phyloP scores from a whole-genome alignment of 2,329 filamentous ascomycete species.

The Botrytis tulipae region DNA sequence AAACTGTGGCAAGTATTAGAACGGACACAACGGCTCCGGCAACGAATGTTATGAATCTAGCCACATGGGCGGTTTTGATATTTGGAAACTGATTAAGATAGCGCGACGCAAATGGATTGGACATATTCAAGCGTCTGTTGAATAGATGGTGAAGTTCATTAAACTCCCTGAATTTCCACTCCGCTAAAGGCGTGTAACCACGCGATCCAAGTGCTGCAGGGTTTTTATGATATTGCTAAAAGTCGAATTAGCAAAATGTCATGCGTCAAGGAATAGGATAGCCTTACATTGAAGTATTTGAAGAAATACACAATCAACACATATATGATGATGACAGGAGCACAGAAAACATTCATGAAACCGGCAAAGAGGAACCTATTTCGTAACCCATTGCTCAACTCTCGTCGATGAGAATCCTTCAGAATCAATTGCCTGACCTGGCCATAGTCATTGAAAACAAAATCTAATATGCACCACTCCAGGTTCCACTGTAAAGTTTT shows the following conservation, averaged over 20 bases:
- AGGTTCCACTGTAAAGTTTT: slow-evolving; percentile 90
- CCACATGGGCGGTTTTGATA: slow-evolving; percentile 82
- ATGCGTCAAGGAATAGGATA: neutral
- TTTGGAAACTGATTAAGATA: slow-evolving; percentile 98
- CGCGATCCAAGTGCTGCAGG: slow-evolving; percentile 82
- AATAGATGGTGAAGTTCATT: slow-evolving; percentile 95
- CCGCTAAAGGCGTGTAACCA: slow-evolving; percentile 86
- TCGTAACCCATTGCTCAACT: slow-evolving; percentile 75
- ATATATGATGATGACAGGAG: slow-evolving; percentile 84
- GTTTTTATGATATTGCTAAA: slow-evolving; percentile 92
- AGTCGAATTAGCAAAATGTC: slow-evolving; percentile 23
- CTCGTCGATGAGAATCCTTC: slow-evolving; percentile 74
- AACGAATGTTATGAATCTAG: slow-evolving; percentile 82
- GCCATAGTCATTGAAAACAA: slow-evolving; percentile 86
- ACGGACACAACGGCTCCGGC: slow-evolving; percentile 84
- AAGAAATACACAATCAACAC: slow-evolving; percentile 89
- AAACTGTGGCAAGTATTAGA: slow-evolving; percentile 76
- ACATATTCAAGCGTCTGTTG: slow-evolving; percentile 86
- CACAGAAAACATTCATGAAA: slow-evolving; percentile 79
- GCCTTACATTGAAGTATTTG: slow-evolving; percentile 81
- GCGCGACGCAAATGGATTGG: slow-evolving; percentile 84
- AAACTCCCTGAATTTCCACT: slow-evolving; percentile 99
- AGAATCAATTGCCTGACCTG: slow-evolving; percentile 86
- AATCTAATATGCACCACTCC: slow-evolving; percentile 85
- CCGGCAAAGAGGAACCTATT: slow-evolving; percentile 80